Base-by-base conservation (phyloP, 768 basidiomycete species). In the Ramaria rubella region DNA sequence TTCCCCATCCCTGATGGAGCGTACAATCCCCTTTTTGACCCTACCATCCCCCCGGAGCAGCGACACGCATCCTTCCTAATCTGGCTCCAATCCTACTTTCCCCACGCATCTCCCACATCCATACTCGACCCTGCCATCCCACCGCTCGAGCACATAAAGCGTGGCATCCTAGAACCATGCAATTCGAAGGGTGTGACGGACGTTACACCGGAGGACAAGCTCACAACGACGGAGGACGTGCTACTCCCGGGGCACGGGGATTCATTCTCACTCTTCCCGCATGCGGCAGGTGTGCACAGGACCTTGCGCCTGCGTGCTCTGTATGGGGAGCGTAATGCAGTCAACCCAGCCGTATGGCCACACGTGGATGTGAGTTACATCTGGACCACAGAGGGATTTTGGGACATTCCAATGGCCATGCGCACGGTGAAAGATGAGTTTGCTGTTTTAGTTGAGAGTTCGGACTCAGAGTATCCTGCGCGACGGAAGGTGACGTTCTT, bases 401-500 rank as follows among this genome's bases (percentile, higher is more conserved):
- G 52, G 52, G 33, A 53, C 23, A 38, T 14, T 12, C n/a, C 29
- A 5, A 23, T 38, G 23, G 52, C 52, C 8, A 29, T 26, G 3
- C 30, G 36, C 17, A 8, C 23, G 5, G 8, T 42, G 19, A 23
- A 53, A n/a, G 52, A n/a, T 36, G 52, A 53, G 9, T 11, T 53
- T 24, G 30, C 33, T 34, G 34, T 36, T n/a, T n/a, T n/a, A n/a
- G n/a, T n/a, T n/a, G n/a, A n/a, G 15, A 30, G 33, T 17, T 36
- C 52, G 9, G 9, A 17, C 15, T 17, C 15, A 17, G 14, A 38
- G 23, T 26, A 53, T 40, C 3, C 40, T 5, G 9, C 23, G 17
- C 30, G 52, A 33, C 23, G n/a, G n/a, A n/a, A n/a, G 19, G 52
- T 53, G 15, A 53, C 34, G 31, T 53, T 53, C 30, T 38, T 53